Base-by-base conservation (phyloP, 2,329 filamentous ascomycete species). In the Sclerotinia subarctica region DNA sequence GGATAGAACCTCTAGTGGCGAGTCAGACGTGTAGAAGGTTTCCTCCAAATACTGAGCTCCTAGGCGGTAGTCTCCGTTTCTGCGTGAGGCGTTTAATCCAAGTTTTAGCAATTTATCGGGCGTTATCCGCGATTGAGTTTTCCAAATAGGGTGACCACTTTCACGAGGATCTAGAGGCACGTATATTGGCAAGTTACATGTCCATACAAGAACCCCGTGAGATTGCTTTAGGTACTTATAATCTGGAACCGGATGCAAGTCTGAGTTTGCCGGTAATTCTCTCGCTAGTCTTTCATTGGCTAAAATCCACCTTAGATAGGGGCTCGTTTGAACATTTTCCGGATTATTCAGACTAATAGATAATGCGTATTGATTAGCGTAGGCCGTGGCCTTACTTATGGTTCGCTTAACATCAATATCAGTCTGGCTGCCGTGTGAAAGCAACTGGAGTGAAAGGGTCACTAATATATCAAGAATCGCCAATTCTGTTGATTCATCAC, bases 311-410 rank as follows among this genome's bases (percentile, higher is more conserved):
- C 29, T 60, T 29, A 49, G 19, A 60, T 35, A 49, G 21, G 58
- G 58, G 58, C 29, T 60, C 21, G 58, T 35, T 19, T 60, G 58
- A 24, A 60, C 29, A 5, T 60, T 60, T 24, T 49, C 58, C 7
- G 58, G 26, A 19, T 49, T 60, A 11, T 29, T 35, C 13, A 60
- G 21, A 19, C 26, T 47, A 11, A 49, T 29, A 6, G 58, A 60
- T 1, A 49, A 49, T 15, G 58, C 44, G 3, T 24, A 49, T 8
- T 60, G 58, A 10, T 35, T 60, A 11, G 58, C 44, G 24, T 60
- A 44, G 5, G 21, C 19, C 58, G 35, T 60, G 13, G 21, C 26
- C 6, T 35, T 19, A 24, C 17, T 49, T 11, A 49, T 49, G 0
- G 19, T 19, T 24, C 11, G 35, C 42, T 32, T 49, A 29, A 60